Evolutionary conservation across 2,329 filamentous ascomycete genomes (phyloP).

Genomic region (Cordyceps fumosorosea): DNA sequence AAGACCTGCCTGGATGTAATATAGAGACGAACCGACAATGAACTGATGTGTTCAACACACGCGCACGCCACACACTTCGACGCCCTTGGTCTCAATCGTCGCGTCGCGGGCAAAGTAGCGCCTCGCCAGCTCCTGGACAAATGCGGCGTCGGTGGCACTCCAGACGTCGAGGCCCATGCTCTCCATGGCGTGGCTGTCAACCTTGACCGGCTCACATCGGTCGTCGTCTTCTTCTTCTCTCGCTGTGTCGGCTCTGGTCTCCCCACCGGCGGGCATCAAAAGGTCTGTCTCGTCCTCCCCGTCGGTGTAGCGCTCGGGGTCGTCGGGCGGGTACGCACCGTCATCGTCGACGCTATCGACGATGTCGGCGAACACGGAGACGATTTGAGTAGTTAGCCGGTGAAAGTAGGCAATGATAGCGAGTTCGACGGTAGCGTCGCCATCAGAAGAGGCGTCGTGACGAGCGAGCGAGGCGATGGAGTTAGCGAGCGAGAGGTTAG

Average conservation of each 20-base stretch:
- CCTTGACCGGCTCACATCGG: conserved; percentile 35
- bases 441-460: conserved; percentile 24
- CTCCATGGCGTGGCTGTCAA: conserved; percentile 59
- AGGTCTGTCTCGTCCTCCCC: conserved; percentile 29
- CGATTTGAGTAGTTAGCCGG: conserved; percentile 60
- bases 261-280: conserved; percentile 20
- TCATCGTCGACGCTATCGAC: conserved; percentile 43
- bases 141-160: conserved; percentile 64
- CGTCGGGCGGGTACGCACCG: conserved; percentile 26
- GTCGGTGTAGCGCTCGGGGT: conserved; percentile 18
- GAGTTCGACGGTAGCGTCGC: conserved; percentile 52
- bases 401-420: conserved; percentile 78
- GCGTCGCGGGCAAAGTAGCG: conserved; percentile 61
- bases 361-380: conserved; percentile 56
- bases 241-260: conserved; percentile 10
- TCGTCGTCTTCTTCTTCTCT: conserved; percentile 12
- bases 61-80: conserved; percentile 67
- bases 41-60: conserved; percentile 45
- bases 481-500: conserved; percentile 29
- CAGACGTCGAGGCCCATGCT: conserved; percentile 73
- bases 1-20: background rate
- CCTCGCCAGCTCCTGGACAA: conserved; percentile 55
- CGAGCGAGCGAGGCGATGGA: conserved; percentile 40
- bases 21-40: background rate
- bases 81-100: conserved; percentile 58